phyloP scores from a whole-genome alignment of 2,329 filamentous ascomycete genomes.

The Fusarium sp. region DNA sequence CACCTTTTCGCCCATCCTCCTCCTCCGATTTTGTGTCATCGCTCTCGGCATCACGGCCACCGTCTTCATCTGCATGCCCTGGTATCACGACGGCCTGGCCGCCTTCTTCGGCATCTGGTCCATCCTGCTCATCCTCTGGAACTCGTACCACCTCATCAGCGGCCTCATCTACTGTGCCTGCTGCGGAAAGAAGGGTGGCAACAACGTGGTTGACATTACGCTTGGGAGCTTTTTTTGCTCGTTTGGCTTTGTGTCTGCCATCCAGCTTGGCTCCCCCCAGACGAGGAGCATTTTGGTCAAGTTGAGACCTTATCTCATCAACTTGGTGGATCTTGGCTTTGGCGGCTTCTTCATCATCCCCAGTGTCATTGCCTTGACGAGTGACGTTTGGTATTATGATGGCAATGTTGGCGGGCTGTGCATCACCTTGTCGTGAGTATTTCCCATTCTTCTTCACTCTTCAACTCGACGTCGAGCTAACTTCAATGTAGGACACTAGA shows the following conservation, averaged over 20 bases:
- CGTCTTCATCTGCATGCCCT: conserved; percentile 18
- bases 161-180: conserved; percentile 11
- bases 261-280: neutral
- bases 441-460: neutral
- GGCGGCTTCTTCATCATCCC: conserved; percentile 34
- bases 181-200: conserved; percentile 7
- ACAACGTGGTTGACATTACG: conserved; percentile 34
- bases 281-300: neutral
- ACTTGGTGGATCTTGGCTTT: conserved; percentile 33
- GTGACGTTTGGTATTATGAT: conserved; percentile 1
- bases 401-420: conserved; percentile 14
- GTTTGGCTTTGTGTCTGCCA: conserved; percentile 8
- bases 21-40: conserved; percentile 28
- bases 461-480: neutral
- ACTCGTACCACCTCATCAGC: conserved; percentile 13
- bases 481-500: conserved; percentile 23
- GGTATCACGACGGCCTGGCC: neutral
- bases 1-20: conserved; percentile 31
- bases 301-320: conserved; percentile 22
- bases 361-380: conserved; percentile 18
- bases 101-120: conserved; percentile 24
- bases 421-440: conserved; percentile 38
- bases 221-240: conserved; percentile 39
- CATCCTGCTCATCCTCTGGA: conserved; percentile 27
- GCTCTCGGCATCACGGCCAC: conserved; percentile 30